phyloP scores from a whole-genome alignment of 2,329 filamentous ascomycete genomes.

The Colletotrichum sp. region DNA sequence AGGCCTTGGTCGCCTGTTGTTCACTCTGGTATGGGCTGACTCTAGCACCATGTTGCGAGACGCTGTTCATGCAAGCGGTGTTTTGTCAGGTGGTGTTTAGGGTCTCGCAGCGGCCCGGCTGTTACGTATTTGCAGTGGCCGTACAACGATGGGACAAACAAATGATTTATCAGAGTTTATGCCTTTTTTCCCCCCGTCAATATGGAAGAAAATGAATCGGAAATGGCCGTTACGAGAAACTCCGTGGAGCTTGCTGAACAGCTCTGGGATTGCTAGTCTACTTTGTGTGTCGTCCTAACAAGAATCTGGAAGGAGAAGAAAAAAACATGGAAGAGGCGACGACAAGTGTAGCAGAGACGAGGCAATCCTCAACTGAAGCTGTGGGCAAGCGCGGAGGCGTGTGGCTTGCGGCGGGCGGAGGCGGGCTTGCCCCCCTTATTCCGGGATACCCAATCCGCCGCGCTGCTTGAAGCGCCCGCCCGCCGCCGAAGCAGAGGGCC shows the following conservation, averaged over 20 bases:
- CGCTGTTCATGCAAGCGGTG: conserved; percentile 5
- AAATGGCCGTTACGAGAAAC: conserved; percentile 13
- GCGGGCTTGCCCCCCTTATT: conserved; percentile 2
- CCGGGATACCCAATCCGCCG: neutral
- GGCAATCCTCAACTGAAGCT: neutral
- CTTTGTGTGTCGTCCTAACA: neutral
- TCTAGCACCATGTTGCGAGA: conserved; percentile 14
- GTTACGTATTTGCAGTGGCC: neutral
- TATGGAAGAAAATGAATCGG: neutral
- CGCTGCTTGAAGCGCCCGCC: neutral
- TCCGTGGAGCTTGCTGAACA: neutral
- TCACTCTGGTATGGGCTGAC: conserved; percentile 3
- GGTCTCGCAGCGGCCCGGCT: neutral
- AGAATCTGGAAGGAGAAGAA: neutral
- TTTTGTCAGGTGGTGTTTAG: neutral
- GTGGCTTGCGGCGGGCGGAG: conserved; percentile 1
- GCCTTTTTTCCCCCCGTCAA: neutral
- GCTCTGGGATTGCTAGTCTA: neutral
- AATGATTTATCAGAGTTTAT: conserved; percentile 3
- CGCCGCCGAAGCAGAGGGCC: neutral
- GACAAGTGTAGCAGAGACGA: neutral
- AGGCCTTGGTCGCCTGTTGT: neutral
- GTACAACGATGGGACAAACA: neutral
- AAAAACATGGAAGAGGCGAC: neutral
- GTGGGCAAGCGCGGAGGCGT: neutral